phyloP scores from a whole-genome alignment of 768 basidiomycete species.

The Suillus weaverae region DNA sequence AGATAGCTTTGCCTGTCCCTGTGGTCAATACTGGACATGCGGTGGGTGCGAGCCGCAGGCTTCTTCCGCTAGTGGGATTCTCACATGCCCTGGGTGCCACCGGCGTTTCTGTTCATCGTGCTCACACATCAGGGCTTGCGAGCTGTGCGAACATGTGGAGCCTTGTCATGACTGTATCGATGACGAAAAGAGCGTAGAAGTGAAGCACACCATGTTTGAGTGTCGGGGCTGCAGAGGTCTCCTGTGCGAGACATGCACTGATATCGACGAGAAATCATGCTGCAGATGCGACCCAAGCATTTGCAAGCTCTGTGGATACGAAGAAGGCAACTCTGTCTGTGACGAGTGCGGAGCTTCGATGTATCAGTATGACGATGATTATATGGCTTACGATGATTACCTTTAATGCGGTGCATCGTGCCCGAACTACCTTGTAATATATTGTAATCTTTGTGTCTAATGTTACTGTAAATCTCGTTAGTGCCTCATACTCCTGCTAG shows the following conservation, averaged over 20 bases:
- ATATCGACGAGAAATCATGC: background rate
- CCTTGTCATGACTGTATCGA: conserved; percentile 8
- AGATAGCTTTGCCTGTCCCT: conserved; percentile 3
- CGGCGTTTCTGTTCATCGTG: conserved; percentile 1
- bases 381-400: background rate
- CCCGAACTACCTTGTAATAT: background rate
- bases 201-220: background rate
- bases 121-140: background rate
- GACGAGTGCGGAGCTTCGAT: background rate
- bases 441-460: background rate
- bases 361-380: background rate
- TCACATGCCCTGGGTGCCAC: conserved; percentile 8
- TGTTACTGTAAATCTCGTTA: background rate
- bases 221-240: background rate
- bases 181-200: background rate
- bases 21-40: conserved; percentile 7
- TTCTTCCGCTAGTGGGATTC: background rate
- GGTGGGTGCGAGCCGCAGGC: background rate
- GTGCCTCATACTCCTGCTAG: background rate
- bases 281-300: background rate
- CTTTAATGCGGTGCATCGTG: background rate
- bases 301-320: background rate
- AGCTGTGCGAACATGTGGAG: background rate
- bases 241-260: background rate
- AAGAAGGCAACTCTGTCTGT: background rate